A percentile compares a stretch with the other conserved stretches of the same genome.
phyloP scores from a whole-genome alignment of 2,329 filamentous ascomycete species.

The Didymella lethalis region DNA sequence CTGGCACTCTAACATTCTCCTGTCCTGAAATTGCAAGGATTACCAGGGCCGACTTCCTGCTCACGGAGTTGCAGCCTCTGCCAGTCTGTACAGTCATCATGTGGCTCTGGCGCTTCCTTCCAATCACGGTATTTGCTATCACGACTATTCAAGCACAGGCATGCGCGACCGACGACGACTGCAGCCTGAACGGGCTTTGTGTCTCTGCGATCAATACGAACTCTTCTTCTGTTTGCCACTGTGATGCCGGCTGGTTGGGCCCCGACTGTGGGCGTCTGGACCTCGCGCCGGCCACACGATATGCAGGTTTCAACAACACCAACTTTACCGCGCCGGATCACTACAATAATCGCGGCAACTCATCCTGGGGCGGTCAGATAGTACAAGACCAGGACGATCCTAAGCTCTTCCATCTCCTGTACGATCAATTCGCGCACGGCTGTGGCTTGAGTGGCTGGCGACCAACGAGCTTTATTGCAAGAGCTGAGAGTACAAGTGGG shows the following conservation, averaged over 20 bases:
- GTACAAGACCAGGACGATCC: slow-evolving; percentile 53
- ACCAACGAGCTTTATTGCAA: slow-evolving; percentile 56
- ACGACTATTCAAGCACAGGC: slow-evolving; percentile 1
- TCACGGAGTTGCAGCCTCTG: background rate
- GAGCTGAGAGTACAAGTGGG: slow-evolving; percentile 56
- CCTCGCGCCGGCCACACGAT: slow-evolving; percentile 52
- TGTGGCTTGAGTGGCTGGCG: slow-evolving; percentile 60
- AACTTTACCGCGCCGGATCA: slow-evolving; percentile 23
- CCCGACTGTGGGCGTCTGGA: slow-evolving; percentile 57
- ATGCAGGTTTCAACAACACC: slow-evolving; percentile 59
- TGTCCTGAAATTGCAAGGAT: background rate
- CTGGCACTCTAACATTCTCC: background rate
- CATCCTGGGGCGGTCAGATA: slow-evolving; percentile 60
- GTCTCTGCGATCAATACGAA: slow-evolving; percentile 1
- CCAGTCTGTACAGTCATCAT: background rate
- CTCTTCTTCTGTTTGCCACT: slow-evolving; percentile 22
- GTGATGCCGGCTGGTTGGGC: slow-evolving; percentile 57
- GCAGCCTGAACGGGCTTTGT: slow-evolving; percentile 54
- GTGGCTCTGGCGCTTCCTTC: background rate
- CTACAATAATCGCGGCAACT: slow-evolving; percentile 45
- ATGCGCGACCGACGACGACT: slow-evolving; percentile 48
- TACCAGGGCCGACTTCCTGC: background rate
- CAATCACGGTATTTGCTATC: background rate
- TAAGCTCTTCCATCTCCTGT: slow-evolving; percentile 56
- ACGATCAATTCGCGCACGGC: slow-evolving; percentile 56